Base-by-base conservation (phyloP, 2,329 filamentous ascomycete species). In the Botrytis elliptica region DNA sequence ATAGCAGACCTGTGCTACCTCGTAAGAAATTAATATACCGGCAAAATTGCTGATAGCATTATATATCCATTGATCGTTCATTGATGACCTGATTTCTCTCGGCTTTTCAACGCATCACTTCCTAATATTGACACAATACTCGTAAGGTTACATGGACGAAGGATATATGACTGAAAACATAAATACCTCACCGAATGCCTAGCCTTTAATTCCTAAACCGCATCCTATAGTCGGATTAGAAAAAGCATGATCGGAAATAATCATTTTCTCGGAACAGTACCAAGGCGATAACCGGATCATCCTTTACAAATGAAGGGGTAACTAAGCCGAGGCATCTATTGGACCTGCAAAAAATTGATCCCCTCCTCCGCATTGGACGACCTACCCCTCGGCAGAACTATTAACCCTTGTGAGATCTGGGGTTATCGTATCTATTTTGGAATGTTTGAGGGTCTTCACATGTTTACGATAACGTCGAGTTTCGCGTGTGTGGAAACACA, bases 201-300 rank as follows among this genome's bases (percentile, higher is more conserved):
- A 65, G 42, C 29, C 42, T 36, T 64, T 25, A 4, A 36, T 40
- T 68, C 66, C 49, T 68, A 18, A 44, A 68, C 25, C 66, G 66
- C 66, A 68, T 68, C 66, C 66, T 57, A 68, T 33, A 42, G 20
- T 57, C 49, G 66, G 49, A 57, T 18, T 22, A 8, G 16, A 6
- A 57, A 68, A 68, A 57, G 49, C 66, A 68, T 68, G 66, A 68
- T 42, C 66, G 66, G 66, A 57, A n/a, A 57, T 3, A 4, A 14
- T 12, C 12, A 14, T 42, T 20, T 40, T 68, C 29, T 68, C 46
- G 65, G 65, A 68, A 55, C 20, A 68, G 25, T 12, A 9, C 40
- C 7, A 8, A n/a, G 33, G 65, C 65, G 65, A 52, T 40, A 40
- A 67, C 40, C 65, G 65, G 65, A 68, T 55, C 36, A 18, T 18